These are phyloP conservation scores for Luffa acutangula DNA, from an alignment of 306 rosid species.

Conservation along the genomic window DNA sequence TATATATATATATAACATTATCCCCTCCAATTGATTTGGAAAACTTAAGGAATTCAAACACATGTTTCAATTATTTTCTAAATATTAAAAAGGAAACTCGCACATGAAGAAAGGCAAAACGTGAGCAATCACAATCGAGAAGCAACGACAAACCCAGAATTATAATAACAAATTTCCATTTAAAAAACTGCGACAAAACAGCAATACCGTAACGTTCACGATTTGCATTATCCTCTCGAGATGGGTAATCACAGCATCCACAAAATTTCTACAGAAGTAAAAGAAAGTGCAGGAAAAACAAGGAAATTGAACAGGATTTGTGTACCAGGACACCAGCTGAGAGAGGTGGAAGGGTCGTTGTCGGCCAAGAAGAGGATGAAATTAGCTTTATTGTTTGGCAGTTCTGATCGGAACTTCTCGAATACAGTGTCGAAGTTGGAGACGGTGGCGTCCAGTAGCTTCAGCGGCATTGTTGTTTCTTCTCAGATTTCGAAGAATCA, in stretches of 20 bases:
- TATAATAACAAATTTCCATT: neutral
- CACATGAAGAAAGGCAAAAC: neutral
- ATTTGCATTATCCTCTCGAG: neutral
- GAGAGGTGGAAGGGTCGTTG: constrained; percentile 70
- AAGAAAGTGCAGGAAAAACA: neutral
- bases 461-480: constrained; percentile 40
- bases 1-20: neutral
- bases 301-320: neutral
- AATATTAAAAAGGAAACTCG: neutral
- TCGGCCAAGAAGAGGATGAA: constrained; percentile 80
- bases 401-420: constrained; percentile 58
- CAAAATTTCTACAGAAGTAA: neutral
- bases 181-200: neutral
- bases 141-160: neutral
- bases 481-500: constrained; percentile 4
- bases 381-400: constrained; percentile 40
- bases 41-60: neutral
- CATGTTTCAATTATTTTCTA: neutral
- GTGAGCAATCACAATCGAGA: neutral
- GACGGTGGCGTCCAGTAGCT: constrained; percentile 44
- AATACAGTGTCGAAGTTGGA: constrained; percentile 45
- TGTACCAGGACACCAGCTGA: constrained; percentile 86
- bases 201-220: neutral
- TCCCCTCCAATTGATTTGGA: neutral
- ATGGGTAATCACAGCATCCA: neutral